Base-by-base conservation (phyloP, 2,329 filamentous ascomycete genomes). In the Colletotrichum sp. region DNA sequence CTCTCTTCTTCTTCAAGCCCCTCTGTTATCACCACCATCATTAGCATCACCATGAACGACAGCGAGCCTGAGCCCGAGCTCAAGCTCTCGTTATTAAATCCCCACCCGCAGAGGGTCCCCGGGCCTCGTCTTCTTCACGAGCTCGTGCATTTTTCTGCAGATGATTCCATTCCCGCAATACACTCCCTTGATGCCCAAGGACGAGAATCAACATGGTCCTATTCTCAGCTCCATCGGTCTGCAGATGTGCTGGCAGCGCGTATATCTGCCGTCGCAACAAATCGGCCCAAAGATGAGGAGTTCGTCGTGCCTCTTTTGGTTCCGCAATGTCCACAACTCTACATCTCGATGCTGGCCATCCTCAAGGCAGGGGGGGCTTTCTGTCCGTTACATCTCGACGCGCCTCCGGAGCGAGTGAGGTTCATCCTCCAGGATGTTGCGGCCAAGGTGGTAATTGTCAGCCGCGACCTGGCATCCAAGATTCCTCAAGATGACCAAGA, bases 321-420 rank as follows among this genome's bases (percentile, higher is more conserved):
- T 19, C 93, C 94, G 3, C 96, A 98, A 84, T 94, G 91, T 16
- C 91, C 93, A 12, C 89, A 93, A 63, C 88, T 98, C 28, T 98
- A 98, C 83, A 89, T 97, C 72, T 89, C 94, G 2, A 90, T 95
- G 77, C 84, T 98, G 60, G 95, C 93, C 5, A 91, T 96, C 69
- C 87, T 98, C 63, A 96, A 96, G 83, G 92, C 93, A 15, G 96
- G 96, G 8, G 94, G 91, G 44, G 95, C 95, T 0, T 98, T 98
- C 80, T 98, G 96, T 78, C 96, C 96, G 0, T 86, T 98, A 72
- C 94, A 94, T 76, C 88, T 94, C 65, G 96, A 98, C 83, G 91
- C 93, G 0, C 96, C 96, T 0, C 83, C 88, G 6, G 95, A 98
- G 69, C 90, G 96, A 65, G 88, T 98, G 59, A 91, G 89, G 67